phyloP scores from a whole-genome alignment of 208 protist genomes.

The Blechomonas ayalai region DNA sequence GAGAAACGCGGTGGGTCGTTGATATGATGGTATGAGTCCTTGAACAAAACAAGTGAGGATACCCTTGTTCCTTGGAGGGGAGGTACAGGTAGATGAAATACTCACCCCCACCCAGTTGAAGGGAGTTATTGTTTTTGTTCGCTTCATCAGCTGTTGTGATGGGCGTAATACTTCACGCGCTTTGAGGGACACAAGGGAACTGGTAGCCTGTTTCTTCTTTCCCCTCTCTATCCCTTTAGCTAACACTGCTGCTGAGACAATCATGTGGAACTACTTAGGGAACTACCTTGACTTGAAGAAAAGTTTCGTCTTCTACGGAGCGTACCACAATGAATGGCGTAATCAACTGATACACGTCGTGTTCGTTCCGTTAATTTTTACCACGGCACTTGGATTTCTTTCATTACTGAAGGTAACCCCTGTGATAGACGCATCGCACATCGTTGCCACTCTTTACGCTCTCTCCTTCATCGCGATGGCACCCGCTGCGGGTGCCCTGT shows the following conservation, averaged over 20 bases:
- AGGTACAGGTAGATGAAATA: background rate
- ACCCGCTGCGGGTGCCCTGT: constrained; percentile 36
- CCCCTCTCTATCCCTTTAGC: constrained; percentile 7
- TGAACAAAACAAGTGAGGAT: no score
- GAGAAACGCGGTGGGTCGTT: no score
- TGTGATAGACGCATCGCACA: constrained; percentile 34
- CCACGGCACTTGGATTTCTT: constrained; percentile 39
- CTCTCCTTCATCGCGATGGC: constrained; percentile 58
- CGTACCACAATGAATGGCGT: constrained; percentile 47
- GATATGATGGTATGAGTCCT: no score
- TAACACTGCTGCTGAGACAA: no score
- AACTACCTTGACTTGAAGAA: constrained; percentile 58
- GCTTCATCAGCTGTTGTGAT: constrained; percentile 1
- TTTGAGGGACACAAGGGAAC: background rate
- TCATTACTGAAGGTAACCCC: constrained; percentile 20
- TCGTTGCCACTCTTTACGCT: constrained; percentile 35
- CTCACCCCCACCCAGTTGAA: background rate
- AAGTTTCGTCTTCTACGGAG: constrained; percentile 64
- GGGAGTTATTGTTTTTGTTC: background rate
- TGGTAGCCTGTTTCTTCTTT: background rate
- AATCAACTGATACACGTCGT: constrained; percentile 77
- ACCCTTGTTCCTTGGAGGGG: no score
- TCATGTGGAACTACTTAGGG: constrained; percentile 25
- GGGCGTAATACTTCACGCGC: no score
- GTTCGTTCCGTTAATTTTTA: constrained; percentile 70